phyloP scores from a whole-genome alignment of 345 rosid species.

The Pugionium cornutum region DNA sequence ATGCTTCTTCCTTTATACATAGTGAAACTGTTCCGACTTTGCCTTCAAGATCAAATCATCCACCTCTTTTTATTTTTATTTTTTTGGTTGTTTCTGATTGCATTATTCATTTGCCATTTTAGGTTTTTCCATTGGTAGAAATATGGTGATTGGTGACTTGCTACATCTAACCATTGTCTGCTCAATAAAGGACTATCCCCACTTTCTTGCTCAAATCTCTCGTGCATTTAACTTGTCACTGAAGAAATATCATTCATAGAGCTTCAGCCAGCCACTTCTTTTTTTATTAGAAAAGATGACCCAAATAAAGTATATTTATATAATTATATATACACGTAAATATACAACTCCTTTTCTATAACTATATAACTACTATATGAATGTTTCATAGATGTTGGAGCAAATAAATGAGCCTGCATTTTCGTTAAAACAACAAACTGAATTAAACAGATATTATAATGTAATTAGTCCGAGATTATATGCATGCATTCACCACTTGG shows the following conservation, averaged over 20 bases:
- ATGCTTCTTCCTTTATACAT: no score
- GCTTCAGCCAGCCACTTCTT: constrained; percentile 13
- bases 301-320: constrained; percentile 4
- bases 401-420: background rate
- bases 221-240: constrained; percentile 38
- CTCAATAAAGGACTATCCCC: constrained; percentile 32
- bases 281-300: constrained; percentile 2
- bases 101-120: constrained; percentile 11
- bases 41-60: constrained; percentile 23
- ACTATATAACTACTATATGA: background rate
- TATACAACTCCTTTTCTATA: background rate
- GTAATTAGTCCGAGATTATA: constrained; percentile 1
- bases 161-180: constrained; percentile 33
- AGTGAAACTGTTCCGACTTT: constrained; percentile 17
- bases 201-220: constrained; percentile 26
- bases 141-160: constrained; percentile 35
- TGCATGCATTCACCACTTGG: constrained; percentile 19
- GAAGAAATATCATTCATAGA: constrained; percentile 34
- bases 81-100: constrained; percentile 28
- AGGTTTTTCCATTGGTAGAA: constrained; percentile 2
- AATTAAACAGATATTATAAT: constrained; percentile 4
- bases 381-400: background rate
- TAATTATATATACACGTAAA: background rate
- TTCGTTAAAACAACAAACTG: background rate
- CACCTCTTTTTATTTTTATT: background rate